Evolutionary conservation across 768 basidiomycete species (phyloP).

Genomic region (Tremella mesenterica): DNA sequence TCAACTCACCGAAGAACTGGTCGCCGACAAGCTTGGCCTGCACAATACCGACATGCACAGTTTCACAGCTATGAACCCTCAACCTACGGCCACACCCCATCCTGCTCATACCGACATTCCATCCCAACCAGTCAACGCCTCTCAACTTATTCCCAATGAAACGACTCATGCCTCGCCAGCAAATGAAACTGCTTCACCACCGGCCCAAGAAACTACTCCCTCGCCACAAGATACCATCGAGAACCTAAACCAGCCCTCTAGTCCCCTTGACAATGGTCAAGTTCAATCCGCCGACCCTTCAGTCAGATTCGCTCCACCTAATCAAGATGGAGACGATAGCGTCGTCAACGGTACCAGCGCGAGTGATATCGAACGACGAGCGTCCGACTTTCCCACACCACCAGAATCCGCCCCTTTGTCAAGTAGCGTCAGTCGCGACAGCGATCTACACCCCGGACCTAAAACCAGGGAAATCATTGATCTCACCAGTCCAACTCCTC

Average conservation of each 20-base stretch:
- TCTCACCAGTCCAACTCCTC: background rate
- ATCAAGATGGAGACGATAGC: no score
- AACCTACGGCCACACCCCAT: background rate
- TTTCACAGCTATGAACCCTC: background rate
- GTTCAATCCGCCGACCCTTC: no score
- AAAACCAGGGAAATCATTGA: background rate
- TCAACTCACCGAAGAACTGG: conserved; percentile 27
- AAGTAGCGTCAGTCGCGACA: background rate
- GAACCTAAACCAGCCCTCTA: no score
- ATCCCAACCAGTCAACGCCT: no score
- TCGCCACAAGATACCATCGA: no score
- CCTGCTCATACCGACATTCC: no score
- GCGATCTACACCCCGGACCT: background rate
- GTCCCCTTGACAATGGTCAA: conserved; percentile 1
- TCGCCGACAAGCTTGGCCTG: conserved; percentile 22
- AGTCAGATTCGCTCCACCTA: no score
- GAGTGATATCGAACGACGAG: background rate
- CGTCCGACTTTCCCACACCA: background rate
- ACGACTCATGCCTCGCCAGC: no score
- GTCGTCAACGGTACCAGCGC: no score
- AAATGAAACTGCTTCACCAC: no score
- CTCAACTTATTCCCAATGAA: no score
- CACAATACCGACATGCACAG: conserved; percentile 4
- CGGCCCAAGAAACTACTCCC: no score
- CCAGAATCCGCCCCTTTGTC: background rate